Evolutionary conservation across 176 grass and related monocot genomes (phyloP).

Genomic region (Oryza officinalis): DNA sequence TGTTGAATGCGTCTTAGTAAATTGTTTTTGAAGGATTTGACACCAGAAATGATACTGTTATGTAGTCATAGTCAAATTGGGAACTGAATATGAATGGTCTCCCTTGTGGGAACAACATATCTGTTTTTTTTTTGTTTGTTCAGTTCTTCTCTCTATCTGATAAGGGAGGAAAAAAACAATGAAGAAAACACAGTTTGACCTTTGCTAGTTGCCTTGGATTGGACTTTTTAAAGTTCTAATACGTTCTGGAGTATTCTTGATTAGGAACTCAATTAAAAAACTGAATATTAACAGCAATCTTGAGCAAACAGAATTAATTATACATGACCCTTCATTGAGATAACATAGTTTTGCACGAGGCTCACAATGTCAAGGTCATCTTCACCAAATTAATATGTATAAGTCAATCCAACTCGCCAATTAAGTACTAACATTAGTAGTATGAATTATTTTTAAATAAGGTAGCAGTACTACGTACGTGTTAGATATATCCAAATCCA

Average conservation of each 20-base stretch:
- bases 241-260: conserved; percentile 7
- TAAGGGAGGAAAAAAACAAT: background rate
- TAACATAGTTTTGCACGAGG: background rate
- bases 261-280: background rate
- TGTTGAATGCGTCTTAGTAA: background rate
- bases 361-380: background rate
- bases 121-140: background rate
- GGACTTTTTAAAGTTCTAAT: background rate
- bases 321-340: background rate
- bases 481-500: background rate
- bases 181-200: background rate
- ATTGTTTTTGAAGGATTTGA: background rate
- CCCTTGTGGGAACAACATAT: conserved; percentile 28
- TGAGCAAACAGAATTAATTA: background rate
- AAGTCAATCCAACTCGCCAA: conserved; percentile 17
- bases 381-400: background rate
- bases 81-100: background rate
- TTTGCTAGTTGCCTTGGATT: background rate
- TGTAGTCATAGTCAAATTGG: background rate
- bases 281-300: background rate
- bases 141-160: conserved; percentile 14
- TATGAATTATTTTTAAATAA: background rate
- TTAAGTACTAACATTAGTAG: background rate
- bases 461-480: background rate
- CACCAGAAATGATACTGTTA: background rate